A percentile compares a stretch with the other conserved stretches of the same genome.
Conservation (phyloP, 2,329 filamentous ascomycete genomes). For the Oidium heveae region DNA sequence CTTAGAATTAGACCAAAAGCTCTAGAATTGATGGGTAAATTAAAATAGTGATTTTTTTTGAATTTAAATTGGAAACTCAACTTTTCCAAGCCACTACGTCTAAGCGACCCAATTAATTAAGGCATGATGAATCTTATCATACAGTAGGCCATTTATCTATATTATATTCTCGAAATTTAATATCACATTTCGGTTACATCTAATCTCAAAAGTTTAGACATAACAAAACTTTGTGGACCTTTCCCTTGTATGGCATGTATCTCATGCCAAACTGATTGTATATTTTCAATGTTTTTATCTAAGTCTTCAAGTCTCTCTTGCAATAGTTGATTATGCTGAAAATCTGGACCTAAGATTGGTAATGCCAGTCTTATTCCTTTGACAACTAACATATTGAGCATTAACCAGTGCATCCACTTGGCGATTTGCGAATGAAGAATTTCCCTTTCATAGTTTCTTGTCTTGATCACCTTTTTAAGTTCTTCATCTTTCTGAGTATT, state of each 20-base stretch:
- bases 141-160: too few relatives aligned
- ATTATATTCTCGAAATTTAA: too few relatives aligned
- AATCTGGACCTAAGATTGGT: not conserved
- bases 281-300: not conserved
- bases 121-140: too few relatives aligned
- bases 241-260: not conserved
- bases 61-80: too few relatives aligned
- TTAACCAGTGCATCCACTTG: slow-evolving; percentile 1
- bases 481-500: not conserved
- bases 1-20: too few relatives aligned
- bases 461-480: not conserved
- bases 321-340: not conserved
- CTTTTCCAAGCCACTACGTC: too few relatives aligned
- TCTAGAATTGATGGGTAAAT: too few relatives aligned
- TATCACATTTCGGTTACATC: too few relatives aligned
- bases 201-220: not conserved
- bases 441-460: not conserved
- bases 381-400: slow-evolving; percentile 13
- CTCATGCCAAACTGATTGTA: not conserved
- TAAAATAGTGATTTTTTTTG: too few relatives aligned
- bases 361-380: slow-evolving; percentile 17
- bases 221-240: not conserved
- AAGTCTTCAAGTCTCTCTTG: not conserved
- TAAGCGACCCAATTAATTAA: too few relatives aligned
- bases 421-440: not conserved